Evolutionary conservation across 2,329 filamentous ascomycete species (phyloP).

Genomic region (Myriosclerotinia curreyana): DNA sequence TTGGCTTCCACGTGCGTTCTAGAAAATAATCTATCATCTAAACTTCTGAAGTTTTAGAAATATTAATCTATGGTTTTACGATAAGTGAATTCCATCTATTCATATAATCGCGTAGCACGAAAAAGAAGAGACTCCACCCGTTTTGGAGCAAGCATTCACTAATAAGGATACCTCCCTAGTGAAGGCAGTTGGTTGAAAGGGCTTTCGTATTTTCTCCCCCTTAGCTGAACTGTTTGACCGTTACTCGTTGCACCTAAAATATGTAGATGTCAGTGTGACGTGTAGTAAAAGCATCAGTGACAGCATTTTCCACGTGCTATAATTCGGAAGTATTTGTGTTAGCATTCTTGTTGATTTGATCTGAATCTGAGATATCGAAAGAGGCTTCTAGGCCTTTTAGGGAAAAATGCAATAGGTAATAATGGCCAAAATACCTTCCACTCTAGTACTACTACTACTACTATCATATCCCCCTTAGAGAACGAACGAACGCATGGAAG

Average conservation of each 20-base stretch:
- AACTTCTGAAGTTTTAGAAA: not conserved
- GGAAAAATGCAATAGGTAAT: conserved; percentile 1
- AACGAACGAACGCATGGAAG: conserved; percentile 12
- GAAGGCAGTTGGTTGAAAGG: too few relatives aligned
- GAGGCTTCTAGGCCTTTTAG: conserved; percentile 9
- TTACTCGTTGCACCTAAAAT: not conserved
- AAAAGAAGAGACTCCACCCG: too few relatives aligned
- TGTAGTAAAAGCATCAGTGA: not conserved
- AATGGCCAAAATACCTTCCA: not conserved
- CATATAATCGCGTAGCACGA: too few relatives aligned
- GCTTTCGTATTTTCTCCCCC: too few relatives aligned
- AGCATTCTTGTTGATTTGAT: not conserved
- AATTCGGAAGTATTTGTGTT: not conserved
- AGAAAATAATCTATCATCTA: not conserved
- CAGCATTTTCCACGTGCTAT: not conserved
- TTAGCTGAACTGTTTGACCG: too few relatives aligned
- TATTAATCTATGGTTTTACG: too few relatives aligned
- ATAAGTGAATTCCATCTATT: too few relatives aligned
- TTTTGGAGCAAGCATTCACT: too few relatives aligned
- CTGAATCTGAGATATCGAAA: not conserved
- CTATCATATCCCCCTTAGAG: too few relatives aligned
- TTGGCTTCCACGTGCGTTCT: not conserved
- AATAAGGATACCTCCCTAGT: too few relatives aligned
- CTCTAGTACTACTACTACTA: too few relatives aligned
- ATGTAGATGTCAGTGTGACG: not conserved